Evolutionary conservation across 179 eudicot genomes (phyloP), one percentile per base, ranked within the genome.

Genomic region (Patellifolia procumbens): DNA sequence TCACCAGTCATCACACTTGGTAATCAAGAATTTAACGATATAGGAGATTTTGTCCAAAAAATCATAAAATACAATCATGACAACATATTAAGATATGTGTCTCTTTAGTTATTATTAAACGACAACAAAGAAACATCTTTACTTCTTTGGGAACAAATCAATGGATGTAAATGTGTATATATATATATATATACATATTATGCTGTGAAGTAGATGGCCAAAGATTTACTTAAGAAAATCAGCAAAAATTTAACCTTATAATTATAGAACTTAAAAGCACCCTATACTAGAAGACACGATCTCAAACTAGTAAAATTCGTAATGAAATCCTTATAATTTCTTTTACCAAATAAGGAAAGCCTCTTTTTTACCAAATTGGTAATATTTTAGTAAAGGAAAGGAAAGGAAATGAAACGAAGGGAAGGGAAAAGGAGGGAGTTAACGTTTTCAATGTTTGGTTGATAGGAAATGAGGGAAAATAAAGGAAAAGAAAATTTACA

Each of bases 1-100:
- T 19, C 24, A 32, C 45, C 49, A 63, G 46, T 19, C 24, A 32
- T 31, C 49, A 63, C 59, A 31, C 78, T 68, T 68, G 35, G 63
- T 78, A 56, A 71, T 29, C 29, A 19, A 49, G 6, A 63, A 63
- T 1, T 1, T 8, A 24, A 48, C 32, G 1, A 24, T 43, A 48
- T 46, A 37, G n/a, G 37, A 75, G 19, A 22, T n/a, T 26, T 34
- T 12, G n/a, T 67, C 61, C 3, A 58, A 24, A 51, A 13, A 24
- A 42, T 46, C 49, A 46, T 15, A 10, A 69, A 2, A 7, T 37
- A 22, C 51, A 22, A 10, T 20, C 70, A 35, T 55, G 28, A 55
- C 26, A 9, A 7, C 9, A 24, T 55, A 24, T 2, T 2, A 55
- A 55, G 28, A 5, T 55, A n/a, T 5, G 26, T 55, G 52, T 48